Base-by-base conservation (phyloP, 2,329 filamentous ascomycete genomes). In the Dactylellina haptotyla region DNA sequence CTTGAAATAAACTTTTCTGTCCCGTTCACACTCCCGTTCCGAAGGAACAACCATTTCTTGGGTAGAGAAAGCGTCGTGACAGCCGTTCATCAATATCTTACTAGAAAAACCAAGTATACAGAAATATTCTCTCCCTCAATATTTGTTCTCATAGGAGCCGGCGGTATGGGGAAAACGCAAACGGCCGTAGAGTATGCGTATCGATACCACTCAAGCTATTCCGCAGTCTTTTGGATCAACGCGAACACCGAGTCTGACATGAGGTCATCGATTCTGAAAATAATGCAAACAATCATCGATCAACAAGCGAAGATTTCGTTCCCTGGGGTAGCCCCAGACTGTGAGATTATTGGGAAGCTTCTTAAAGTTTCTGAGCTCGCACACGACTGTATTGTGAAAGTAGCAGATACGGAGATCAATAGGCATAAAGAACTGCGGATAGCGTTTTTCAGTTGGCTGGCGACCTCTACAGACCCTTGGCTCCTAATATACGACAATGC, bases 151-250 rank as follows among this genome's bases (percentile, higher is more conserved):
- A 74, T 75, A 26, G 78, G 77, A 2, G 41, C 75, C 4, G 78
- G 78, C 9, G 77, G 78, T 6, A 75, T 79, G 48, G 77, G 78
- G 5, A 79, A 79, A 59, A 77, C 77, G 4, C 64, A 78, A 57
- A 72, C 76, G 26, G 75, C 75, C n/a, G 50, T 56, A 1, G 70
- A 78, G 59, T 79, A 75, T 54, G 73, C 67, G 9, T 75, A 76
- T 51, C 59, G 67, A 25, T 12, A 74, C 23, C 50, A 61, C 3
- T 10, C 48, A 3, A 25, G 63, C 2, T 78, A 76, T 50, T 65
- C 76, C 26, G 75, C 76, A 4, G 41, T 79, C 6, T 78, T 79
- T 65, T 78, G 76, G 76, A 34, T 79, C 2, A 46, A 75, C 20
- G 76, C 76, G 8, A 67, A 45, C 2, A 75, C 30, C 9, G 70